Conservation (phyloP, 208 protist species). For the Porcisia hertigi region DNA sequence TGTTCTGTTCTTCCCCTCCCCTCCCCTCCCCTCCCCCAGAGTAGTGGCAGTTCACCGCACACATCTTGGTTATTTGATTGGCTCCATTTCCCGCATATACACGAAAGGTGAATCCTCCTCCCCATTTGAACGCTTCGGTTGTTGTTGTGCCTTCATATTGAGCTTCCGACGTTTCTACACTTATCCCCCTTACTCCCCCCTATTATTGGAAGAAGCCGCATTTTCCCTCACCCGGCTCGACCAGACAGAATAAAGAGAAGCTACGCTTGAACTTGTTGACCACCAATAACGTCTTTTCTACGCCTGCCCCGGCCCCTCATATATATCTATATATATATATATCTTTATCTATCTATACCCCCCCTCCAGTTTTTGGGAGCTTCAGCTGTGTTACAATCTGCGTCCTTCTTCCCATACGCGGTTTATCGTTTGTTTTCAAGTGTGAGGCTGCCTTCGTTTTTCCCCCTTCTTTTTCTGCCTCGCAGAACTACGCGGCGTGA, state of each 20-base stretch:
- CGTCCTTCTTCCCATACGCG: not conserved
- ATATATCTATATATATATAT: not conserved
- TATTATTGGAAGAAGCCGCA: not conserved
- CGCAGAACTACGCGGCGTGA: no score
- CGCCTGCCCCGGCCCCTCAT: no score
- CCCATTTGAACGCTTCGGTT: not conserved
- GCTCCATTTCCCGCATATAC: not conserved
- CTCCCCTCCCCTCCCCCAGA: not conserved
- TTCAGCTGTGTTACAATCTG: conserved; percentile 10
- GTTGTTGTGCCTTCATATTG: not conserved
- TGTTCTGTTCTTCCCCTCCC: not conserved
- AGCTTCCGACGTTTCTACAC: not conserved
- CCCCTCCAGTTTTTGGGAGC: not conserved
- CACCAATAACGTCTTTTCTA: not conserved
- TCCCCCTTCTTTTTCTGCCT: not conserved
- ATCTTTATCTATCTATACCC: not conserved
- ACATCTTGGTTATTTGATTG: not conserved
- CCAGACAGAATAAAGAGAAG: not conserved
- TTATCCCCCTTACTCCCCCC: not conserved
- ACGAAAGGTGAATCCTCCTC: not conserved
- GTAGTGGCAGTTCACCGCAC: not conserved
- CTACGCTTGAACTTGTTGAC: not conserved
- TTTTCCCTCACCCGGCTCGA: not conserved
- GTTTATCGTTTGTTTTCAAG: conserved; percentile 12
- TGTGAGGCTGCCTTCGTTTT: not conserved